Conservation (phyloP, 2,329 filamentous ascomycete genomes). For the Malbranchea cinnamomea region DNA sequence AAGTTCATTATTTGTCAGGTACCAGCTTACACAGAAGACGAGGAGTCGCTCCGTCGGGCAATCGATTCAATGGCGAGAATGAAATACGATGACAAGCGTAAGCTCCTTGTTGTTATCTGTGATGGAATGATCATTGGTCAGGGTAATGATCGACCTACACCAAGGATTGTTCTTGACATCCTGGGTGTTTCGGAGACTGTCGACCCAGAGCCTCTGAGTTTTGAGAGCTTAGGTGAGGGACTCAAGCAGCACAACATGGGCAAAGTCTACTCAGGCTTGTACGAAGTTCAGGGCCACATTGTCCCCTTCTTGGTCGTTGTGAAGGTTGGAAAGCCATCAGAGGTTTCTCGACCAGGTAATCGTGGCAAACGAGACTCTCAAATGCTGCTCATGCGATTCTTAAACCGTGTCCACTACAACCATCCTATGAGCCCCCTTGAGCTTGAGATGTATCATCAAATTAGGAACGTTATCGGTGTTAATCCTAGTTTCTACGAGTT, state of each 20-base stretch:
- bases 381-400: slow-evolving; percentile 96
- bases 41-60: slow-evolving; percentile 89
- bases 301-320: slow-evolving; percentile 94
- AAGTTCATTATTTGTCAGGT: slow-evolving; percentile 98
- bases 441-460: slow-evolving; percentile 96
- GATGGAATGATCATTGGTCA: slow-evolving; percentile 99
- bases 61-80: slow-evolving; percentile 93
- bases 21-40: slow-evolving; percentile 94
- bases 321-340: slow-evolving; percentile 80
- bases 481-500: slow-evolving; percentile 98
- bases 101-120: slow-evolving; percentile 80
- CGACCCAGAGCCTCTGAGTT: slow-evolving; percentile 89
- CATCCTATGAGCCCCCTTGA: slow-evolving; percentile 90
- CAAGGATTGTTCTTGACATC: slow-evolving; percentile 92
- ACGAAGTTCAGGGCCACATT: slow-evolving; percentile 95
- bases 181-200: slow-evolving; percentile 85
- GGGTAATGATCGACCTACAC: slow-evolving; percentile 90
- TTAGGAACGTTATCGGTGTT: slow-evolving; percentile 95
- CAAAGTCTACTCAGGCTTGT: slow-evolving; percentile 94
- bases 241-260: slow-evolving; percentile 99
- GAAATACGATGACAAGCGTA: slow-evolving; percentile 97
- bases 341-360: slow-evolving; percentile 68
- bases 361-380: slow-evolving; percentile 98
- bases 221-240: slow-evolving; percentile 90
- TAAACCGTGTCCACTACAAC: slow-evolving; percentile 98